phyloP scores from a whole-genome alignment of 106 monocot species.

The Allium fistulosum region DNA sequence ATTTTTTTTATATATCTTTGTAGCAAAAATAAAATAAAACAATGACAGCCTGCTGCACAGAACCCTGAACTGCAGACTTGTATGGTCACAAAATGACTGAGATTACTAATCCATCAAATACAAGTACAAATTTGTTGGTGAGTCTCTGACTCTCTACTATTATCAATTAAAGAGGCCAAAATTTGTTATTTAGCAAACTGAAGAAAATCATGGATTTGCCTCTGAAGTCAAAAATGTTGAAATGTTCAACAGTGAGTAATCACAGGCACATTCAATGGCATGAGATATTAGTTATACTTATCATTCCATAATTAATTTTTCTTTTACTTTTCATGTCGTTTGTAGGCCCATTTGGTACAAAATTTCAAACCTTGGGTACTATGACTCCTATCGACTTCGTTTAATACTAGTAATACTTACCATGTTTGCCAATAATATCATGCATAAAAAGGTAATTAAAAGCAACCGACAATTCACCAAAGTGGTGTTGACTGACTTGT shows the following conservation, averaged over 20 bases:
- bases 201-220: not conserved
- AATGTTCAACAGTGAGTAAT: not conserved
- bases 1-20: too few relatives aligned
- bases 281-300: slow-evolving; percentile 3
- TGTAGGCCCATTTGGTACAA: not conserved
- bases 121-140: too few relatives aligned
- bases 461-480: not conserved
- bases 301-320: not conserved
- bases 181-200: not conserved
- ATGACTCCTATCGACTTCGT: not conserved
- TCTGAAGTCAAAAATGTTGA: not conserved
- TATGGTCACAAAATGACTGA: too few relatives aligned
- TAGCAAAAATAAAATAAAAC: too few relatives aligned
- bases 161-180: too few relatives aligned
- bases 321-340: not conserved
- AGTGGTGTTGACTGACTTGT: not conserved
- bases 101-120: too few relatives aligned
- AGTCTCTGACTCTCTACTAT: too few relatives aligned
- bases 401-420: not conserved
- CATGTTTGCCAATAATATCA: not conserved
- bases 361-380: not conserved
- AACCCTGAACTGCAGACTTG: too few relatives aligned
- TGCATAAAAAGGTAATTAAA: not conserved
- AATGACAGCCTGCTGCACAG: too few relatives aligned
- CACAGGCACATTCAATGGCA: slow-evolving; percentile 3